Base-by-base conservation (phyloP, 2,329 filamentous ascomycete genomes). In the Epicoccum nigrum region DNA sequence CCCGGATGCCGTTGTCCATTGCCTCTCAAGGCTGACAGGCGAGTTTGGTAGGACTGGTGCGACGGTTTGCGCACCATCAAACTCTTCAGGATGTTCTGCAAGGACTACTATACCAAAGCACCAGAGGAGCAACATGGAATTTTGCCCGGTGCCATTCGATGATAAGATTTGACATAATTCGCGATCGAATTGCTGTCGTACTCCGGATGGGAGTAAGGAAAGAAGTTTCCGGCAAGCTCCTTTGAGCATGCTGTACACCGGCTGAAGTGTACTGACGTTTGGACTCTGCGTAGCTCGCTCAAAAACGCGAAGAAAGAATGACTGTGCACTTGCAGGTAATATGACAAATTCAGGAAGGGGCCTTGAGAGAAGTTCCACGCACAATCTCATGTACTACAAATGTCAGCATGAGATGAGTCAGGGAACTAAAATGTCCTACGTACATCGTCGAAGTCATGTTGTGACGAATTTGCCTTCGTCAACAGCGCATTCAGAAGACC, bases 161-260 rank as follows among this genome's bases (percentile, higher is more conserved):
- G 58, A 62, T 0, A 73, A 45, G 17, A 72, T 65, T 5, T 61
- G 55, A 41, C 58, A 62, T 20, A 73, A 35, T 23, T 65, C 59
- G 13, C 59, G 48, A 23, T 73, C 69, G 17, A 72, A 68, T 9
- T 53, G 48, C 27, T 63, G 57, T 25, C 53, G 56, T 11, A 44
- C 35, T 5, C 64, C 60, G 4, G 54, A 12, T 2, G 68, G 55
- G 16, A 74, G 57, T 8, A 68, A 43, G 13, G 38, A 39, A 7
- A 69, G 51, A 2, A 74, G 62, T 3, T 62, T 60, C 17, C 57
- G 50, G 48, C 72, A 74, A n/a, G 71, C 70, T 37, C 72, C 72
- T 48, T 69, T 67, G 19, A 74, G 60, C 60, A 73, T 68, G 15
- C 43, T 55, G 23, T 72, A 69, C 3, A 73, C 56, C 4, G 64